Evolutionary conservation across 352 stramenopile species (phyloP), one percentile per base, ranked within the genome.

Genomic region (Phytophthora macrochlamydospora): DNA sequence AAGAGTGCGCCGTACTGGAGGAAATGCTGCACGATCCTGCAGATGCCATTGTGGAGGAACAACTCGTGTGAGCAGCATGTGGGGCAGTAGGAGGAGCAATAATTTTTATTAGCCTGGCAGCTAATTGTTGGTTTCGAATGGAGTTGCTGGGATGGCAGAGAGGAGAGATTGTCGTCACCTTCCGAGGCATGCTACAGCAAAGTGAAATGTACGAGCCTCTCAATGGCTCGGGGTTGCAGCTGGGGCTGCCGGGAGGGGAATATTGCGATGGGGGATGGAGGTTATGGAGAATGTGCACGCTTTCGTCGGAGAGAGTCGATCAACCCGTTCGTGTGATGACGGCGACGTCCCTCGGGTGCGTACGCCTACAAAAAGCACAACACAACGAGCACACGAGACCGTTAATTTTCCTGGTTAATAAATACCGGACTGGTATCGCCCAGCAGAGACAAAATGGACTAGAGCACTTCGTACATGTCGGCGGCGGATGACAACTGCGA

Each of bases 381-480:
- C 51, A 71, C 18, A 50, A 61, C 31, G 43, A 12, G 62, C 29
- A 72, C 49, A 59, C 49, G 24, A 54, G 40, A 52, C 9, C 29
- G 70, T 78, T 59, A 74, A 72, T 18, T 62, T 40, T 42, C 46
- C 50, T 24, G 37, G 37, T 30, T 67, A 30, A 56, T 67, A 64
- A 7, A 35, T 37, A 61, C 43, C 61, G 62, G 12, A 57, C 58
- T 55, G 31, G 48, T 51, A 58, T 62, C 44, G 55, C 42, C 56
- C 37, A 57, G 7, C 43, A 46, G 37, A 40, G 28, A 33, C 51
- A 73, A 67, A 45, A 24, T 24, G 18, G 73, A 66, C 69, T 85
- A 88, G 55, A 85, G 56, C 59, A 85, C 75, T 55, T 89, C 80
- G 73, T 89, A 89, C 80, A 89, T 84, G 38, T 87, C 80, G 40